These are phyloP conservation scores for Amauroascus niger DNA, from an alignment of 2,329 filamentous ascomycete genomes.

Conservation along the genomic window DNA sequence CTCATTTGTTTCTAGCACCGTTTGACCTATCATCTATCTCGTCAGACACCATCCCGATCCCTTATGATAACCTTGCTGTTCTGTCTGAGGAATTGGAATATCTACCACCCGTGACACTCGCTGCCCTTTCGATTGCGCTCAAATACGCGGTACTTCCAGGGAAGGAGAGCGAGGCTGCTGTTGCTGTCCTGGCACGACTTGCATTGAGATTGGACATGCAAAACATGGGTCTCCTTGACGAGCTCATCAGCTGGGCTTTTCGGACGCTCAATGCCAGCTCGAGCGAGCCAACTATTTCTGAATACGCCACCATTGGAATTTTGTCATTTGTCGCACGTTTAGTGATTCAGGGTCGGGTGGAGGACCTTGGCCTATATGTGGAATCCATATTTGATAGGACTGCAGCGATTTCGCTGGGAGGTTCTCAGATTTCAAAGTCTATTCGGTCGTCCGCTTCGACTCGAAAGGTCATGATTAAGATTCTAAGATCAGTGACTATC, in stretches of 20 bases:
- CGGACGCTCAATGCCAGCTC: slow-evolving; percentile 45
- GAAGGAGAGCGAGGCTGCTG: slow-evolving; percentile 86
- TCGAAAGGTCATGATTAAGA: slow-evolving; percentile 74
- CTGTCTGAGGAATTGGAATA: slow-evolving; percentile 43
- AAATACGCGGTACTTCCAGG: slow-evolving; percentile 64
- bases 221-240: slow-evolving; percentile 56
- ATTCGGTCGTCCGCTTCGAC: slow-evolving; percentile 67
- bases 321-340: slow-evolving; percentile 72
- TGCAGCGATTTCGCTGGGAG: slow-evolving; percentile 48
- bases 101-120: slow-evolving; percentile 59
- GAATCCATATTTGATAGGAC: slow-evolving; percentile 56
- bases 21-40: slow-evolving; percentile 88
- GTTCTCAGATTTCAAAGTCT: slow-evolving; percentile 41
- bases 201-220: slow-evolving; percentile 86
- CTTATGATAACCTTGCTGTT: slow-evolving; percentile 26
- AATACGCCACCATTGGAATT: slow-evolving; percentile 69
- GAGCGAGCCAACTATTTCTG: slow-evolving; percentile 38
- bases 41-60: slow-evolving; percentile 31
- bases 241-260: slow-evolving; percentile 62
- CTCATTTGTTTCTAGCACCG: slow-evolving; percentile 70
- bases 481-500: slow-evolving; percentile 63
- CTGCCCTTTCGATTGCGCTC: slow-evolving; percentile 61
- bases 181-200: slow-evolving; percentile 66
- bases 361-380: slow-evolving; percentile 61
- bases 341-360: slow-evolving; percentile 59